Percentiles rank a stretch among this genome's conserved stretches.
phyloP scores from a whole-genome alignment of 306 rosid species.

The Amphicarpaea edgeworthii region DNA sequence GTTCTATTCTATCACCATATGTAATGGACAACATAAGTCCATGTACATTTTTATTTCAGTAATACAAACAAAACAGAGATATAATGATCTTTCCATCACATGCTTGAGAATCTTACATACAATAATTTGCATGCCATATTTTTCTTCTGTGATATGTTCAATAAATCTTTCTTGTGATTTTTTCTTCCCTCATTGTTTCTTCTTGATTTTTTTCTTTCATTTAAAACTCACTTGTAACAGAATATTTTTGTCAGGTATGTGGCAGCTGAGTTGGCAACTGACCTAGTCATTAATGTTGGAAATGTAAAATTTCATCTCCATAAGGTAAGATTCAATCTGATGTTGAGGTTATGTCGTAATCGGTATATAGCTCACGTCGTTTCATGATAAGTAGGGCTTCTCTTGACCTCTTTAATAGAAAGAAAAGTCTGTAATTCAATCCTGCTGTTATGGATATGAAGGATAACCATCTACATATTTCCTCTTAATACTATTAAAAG shows the following conservation, averaged over 20 bases:
- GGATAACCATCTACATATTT: slow-evolving; percentile 10
- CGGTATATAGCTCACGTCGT: background rate
- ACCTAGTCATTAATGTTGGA: slow-evolving; percentile 69
- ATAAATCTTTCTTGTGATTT: background rate
- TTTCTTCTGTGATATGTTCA: slow-evolving; percentile 18
- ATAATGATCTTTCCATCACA: background rate
- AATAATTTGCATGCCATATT: background rate
- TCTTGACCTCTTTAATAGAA: background rate
- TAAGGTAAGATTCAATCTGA: slow-evolving; percentile 68
- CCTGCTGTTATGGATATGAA: background rate
- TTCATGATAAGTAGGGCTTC: background rate
- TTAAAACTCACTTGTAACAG: slow-evolving; percentile 37
- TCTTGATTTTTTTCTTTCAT: background rate
- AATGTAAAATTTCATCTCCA: slow-evolving; percentile 82
- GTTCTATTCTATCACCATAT: slow-evolving; percentile 15
- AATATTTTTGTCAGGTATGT: slow-evolving; percentile 66
- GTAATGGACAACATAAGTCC: background rate
- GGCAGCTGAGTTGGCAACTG: slow-evolving; percentile 79
- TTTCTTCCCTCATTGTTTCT: background rate
- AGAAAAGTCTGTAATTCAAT: slow-evolving; percentile 17
- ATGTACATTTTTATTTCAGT: slow-evolving; percentile 1
- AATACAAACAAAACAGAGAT: background rate
- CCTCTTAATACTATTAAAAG: background rate
- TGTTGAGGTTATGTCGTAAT: slow-evolving; percentile 30
- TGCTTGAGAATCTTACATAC: background rate